Evolutionary conservation across 1,284 basidiomycete species (phyloP).

Genomic region (Ceratobasidium papillatum): DNA sequence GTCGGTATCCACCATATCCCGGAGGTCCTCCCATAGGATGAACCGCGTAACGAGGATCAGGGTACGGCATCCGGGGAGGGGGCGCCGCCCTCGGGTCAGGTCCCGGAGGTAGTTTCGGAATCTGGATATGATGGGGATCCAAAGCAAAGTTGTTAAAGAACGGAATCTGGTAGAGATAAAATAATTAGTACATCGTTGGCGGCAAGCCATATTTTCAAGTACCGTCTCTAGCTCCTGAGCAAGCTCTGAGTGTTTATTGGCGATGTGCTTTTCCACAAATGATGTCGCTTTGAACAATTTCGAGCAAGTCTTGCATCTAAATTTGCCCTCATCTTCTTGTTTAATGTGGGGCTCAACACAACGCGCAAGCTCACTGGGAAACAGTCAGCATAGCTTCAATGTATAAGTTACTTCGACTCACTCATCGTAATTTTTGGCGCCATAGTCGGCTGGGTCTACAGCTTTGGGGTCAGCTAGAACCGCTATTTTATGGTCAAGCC

Average conservation of each 20-base stretch:
- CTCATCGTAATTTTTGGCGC: conserved; percentile 90
- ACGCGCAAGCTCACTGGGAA: conserved; percentile 76
- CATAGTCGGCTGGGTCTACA: conserved; percentile 85
- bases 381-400: conserved; percentile 36
- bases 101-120: conserved; percentile 73
- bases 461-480: conserved; percentile 76
- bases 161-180: conserved; percentile 63
- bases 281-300: conserved; percentile 96
- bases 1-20: conserved; percentile 48
- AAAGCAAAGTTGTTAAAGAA: conserved; percentile 94
- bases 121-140: conserved; percentile 88
- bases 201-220: conserved; percentile 45
- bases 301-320: conserved; percentile 91
- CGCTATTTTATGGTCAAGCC: conserved; percentile 83
- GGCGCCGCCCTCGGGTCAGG: conserved; percentile 26
- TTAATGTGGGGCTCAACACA: conserved; percentile 82
- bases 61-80: conserved; percentile 26
- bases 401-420: conserved; percentile 56
- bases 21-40: conserved; percentile 38
- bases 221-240: conserved; percentile 82
- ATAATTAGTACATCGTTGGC: conserved; percentile 12
- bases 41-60: conserved; percentile 25
- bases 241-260: conserved; percentile 86
- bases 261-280: conserved; percentile 94
- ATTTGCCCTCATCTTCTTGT: conserved; percentile 94